Evolutionary conservation across 495 filamentous ascomycete species (phyloP), one percentile per base, ranked within the genome.

Genomic region (Penicillium lividum): DNA sequence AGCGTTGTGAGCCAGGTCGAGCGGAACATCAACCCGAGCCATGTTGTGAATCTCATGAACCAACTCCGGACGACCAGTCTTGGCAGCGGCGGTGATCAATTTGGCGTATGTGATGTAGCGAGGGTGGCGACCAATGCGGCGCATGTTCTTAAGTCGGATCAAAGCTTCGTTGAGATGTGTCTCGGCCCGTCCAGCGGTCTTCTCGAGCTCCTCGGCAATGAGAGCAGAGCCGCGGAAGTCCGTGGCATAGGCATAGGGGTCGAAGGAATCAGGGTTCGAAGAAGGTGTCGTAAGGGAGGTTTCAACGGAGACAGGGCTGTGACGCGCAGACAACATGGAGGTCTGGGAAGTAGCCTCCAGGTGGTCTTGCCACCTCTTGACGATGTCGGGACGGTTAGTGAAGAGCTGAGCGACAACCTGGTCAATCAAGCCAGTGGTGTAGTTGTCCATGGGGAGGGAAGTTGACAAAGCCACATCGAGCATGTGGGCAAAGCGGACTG

Each of bases 31-130:
- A 46, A 84, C 79, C 51, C 90, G 85, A 6, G 94, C 94, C 82
- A 94, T 94, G 56, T 79, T 84, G 28, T 96, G 81, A 52, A 98
- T 89, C 54, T 98, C 93, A 54, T 90, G 82, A 66, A 90, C 90
- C 25, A 95, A 76, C 50, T 92, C 86, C 69, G 87, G 80, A 59
- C 90, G 88, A 49, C 86, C 81, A 61, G 89, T 84, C 70, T 93
- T 91, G 49, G 92, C 90, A 57, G 95, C 93, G 59, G 90, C 89
- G 36, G 88, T 86, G 69, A 98, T 94, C 65, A 98, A 82, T 77
- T 97, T 97, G 34, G 92, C 90, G 65, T 98, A 96, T 28, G 92
- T 96, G 72, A 95, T 91, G 75, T 97, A 97, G 60, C 93, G 86
- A 45, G 95, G 92, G 69, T 97, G 91, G 65, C 91, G 87, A 58